Base-by-base conservation (phyloP, 139 green algal genomes). In the Chlamydomonas incerta region DNA sequence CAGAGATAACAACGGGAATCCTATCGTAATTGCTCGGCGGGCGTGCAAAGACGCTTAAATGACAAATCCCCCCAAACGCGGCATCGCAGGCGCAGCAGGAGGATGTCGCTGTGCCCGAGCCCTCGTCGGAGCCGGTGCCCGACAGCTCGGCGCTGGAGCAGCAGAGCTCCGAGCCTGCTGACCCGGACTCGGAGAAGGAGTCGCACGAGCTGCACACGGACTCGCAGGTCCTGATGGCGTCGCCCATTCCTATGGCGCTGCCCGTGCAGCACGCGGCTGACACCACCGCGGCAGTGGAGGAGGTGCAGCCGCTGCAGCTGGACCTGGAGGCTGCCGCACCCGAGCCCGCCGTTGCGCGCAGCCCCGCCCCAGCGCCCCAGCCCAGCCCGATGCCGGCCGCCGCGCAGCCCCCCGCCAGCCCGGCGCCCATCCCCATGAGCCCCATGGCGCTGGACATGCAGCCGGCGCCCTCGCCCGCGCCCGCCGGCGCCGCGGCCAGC, bases 151-250 rank as follows among this genome's bases (percentile, higher is more conserved):
- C 5, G 41, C 41, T 13, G 41, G 8, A 50, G 41, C 41, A 50
- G 41, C 6, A 50, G 41, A 50, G 41, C 41, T 13, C n/a, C 11
- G 63, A 13, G 14, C 5, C 63, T 37, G 63, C 24, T 26, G 28
- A 26, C 50, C 34, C 31, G 11, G 10, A 34, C 13, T 41, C 58
- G 18, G 29, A 46, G 15, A 29, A 66, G n/a, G 28, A 11, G 29
- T 34, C 63, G 34, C 24, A 23, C 26, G 33, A 57, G 33, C 29
- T 29, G 9, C 57, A 82, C 37, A 60, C 62, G 37, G 68, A 82
- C 60, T 13, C 75, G 8, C 58, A 41, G 8, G 76, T 83, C 4
- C 41, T 83, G 28, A 73, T 83, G 76, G 76, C 76, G 1, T 74
- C 62, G 2, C 76, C 76, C 28, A 83, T 83, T 15, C 29, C 17